Base-by-base conservation (phyloP, 208 protist genomes). In the Crithidia thermophila region DNA sequence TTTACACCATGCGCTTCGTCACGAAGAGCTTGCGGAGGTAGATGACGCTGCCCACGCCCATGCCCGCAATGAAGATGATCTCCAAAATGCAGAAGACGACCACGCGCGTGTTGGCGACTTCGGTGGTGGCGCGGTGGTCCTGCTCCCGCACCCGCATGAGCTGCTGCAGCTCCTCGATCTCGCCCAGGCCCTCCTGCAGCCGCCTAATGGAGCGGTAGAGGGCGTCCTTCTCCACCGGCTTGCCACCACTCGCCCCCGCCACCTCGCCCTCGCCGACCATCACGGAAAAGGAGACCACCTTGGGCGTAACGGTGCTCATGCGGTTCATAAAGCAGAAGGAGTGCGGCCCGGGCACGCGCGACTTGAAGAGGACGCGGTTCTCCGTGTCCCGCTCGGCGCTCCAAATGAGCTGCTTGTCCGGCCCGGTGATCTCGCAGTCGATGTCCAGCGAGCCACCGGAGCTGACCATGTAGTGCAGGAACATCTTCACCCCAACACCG, bases 281-380 rank as follows among this genome's bases (percentile, higher is more conserved):
- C 10, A 96, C 79, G 3, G 77, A 80, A 58, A 97, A 92, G 16
- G 84, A 63, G 16, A 97, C 90, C 27, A 91, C 77, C 69, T 97
- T 97, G 20, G 37, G 39, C 4, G 86, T 90, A 0, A 96, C 11
- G 8, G 80, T 93, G 62, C 85, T 92, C 88, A 97, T 96, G 33
- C 58, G 74, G 69, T 97, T 97, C 13, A 73, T 86, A 53, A 97
- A 95, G 80, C 93, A 97, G 45, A 97, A 94, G 30, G 60, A 50
- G 77, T 96, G 80, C 25, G 63, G 42, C 23, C 91, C 93, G 3
- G 76, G 43, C 11, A 62, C 42, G 18, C 72, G 64, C 39, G 90
- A 66, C 74, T 91, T 96, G 81, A 94, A 97, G 25, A 95, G 77
- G 21, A 93, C 72, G 30, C 85, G 87, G 57, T 87, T 79, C 64